Percentiles rank a stretch among this genome's conserved stretches.
Evolutionary conservation across 306 rosid genomes (phyloP).

Genomic region (Gynostemma pentaphyllum): DNA sequence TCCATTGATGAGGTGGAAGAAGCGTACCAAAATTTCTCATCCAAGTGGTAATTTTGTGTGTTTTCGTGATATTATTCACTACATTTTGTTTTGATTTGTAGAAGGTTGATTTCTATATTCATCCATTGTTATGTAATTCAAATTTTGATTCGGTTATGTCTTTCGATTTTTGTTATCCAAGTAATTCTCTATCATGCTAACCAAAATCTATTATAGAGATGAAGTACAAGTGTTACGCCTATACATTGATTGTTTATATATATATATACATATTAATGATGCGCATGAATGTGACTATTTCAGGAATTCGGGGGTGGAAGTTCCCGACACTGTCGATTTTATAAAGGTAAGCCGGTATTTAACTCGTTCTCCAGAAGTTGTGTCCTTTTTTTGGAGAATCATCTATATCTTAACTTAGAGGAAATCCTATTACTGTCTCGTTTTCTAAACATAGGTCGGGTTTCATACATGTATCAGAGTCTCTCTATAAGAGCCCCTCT

Average conservation of each 20-base stretch:
- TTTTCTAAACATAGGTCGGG: background rate
- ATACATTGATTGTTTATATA: no score
- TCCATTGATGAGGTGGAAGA: slow-evolving; percentile 52
- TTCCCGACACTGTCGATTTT: slow-evolving; percentile 29
- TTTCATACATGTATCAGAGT: background rate
- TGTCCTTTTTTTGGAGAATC: background rate
- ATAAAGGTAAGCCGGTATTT: slow-evolving; percentile 43
- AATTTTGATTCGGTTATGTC: background rate
- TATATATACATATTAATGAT: no score
- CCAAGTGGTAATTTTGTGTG: slow-evolving; percentile 40
- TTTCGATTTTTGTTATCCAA: background rate
- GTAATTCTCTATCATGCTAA: no score
- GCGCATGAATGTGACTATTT: slow-evolving; percentile 7
- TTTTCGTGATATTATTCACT: background rate
- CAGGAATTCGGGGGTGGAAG: slow-evolving; percentile 52
- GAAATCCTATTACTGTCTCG: background rate
- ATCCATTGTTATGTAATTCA: background rate
- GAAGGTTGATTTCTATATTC: background rate
- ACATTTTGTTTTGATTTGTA: background rate
- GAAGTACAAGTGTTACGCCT: no score
- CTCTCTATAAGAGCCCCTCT: no score
- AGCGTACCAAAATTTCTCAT: slow-evolving; percentile 44
- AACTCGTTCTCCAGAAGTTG: background rate
- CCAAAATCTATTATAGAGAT: no score
- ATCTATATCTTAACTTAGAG: background rate